A percentile compares a stretch with the other conserved stretches of the same genome.
These are phyloP conservation scores for Tanozyma kutaoensis DNA, from an alignment of 805 yeast genomes.

Conservation along the genomic window DNA sequence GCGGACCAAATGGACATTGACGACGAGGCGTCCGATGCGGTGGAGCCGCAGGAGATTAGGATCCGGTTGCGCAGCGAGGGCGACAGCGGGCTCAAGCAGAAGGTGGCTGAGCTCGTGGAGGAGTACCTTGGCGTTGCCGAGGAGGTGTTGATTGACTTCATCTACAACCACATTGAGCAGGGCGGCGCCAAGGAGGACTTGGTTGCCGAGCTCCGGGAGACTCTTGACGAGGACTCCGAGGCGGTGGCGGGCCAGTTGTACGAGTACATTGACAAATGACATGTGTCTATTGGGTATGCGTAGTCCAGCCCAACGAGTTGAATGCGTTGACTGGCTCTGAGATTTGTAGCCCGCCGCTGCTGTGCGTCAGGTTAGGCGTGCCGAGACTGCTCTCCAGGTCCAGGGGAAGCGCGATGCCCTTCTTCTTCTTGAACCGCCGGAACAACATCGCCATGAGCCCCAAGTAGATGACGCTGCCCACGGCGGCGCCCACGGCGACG, in stretches of 20 bases:
- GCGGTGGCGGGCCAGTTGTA: slow-evolving; percentile 26
- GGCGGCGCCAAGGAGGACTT: slow-evolving; percentile 18
- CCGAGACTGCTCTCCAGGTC: slow-evolving; percentile 26
- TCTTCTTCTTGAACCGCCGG: slow-evolving; percentile 31
- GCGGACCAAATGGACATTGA: slow-evolving; percentile 26
- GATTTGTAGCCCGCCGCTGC: slow-evolving; percentile 30
- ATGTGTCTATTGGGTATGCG: no score
- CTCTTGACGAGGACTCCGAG: slow-evolving; percentile 35
- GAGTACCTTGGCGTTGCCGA: slow-evolving; percentile 43
- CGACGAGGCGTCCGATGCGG: slow-evolving; percentile 10
- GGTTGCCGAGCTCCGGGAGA: slow-evolving; percentile 33
- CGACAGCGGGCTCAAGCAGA: slow-evolving; percentile 19
- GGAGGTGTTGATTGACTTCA: slow-evolving; percentile 32
- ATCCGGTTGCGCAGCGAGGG: no score
- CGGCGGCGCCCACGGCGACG: slow-evolving; percentile 70
- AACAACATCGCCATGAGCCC: slow-evolving; percentile 43
- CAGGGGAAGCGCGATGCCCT: slow-evolving; percentile 24
- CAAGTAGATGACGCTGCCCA: slow-evolving; percentile 60
- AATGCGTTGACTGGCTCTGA: slow-evolving; percentile 60
- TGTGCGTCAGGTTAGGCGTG: slow-evolving; percentile 7
- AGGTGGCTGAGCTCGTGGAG: slow-evolving; percentile 30
- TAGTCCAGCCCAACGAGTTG: slow-evolving; percentile 62
- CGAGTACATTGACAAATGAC: no score
- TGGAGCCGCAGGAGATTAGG: background rate
- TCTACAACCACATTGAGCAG: slow-evolving; percentile 22